phyloP scores from a whole-genome alignment of 2,329 filamentous ascomycete species.

The Colletotrichum melonis region DNA sequence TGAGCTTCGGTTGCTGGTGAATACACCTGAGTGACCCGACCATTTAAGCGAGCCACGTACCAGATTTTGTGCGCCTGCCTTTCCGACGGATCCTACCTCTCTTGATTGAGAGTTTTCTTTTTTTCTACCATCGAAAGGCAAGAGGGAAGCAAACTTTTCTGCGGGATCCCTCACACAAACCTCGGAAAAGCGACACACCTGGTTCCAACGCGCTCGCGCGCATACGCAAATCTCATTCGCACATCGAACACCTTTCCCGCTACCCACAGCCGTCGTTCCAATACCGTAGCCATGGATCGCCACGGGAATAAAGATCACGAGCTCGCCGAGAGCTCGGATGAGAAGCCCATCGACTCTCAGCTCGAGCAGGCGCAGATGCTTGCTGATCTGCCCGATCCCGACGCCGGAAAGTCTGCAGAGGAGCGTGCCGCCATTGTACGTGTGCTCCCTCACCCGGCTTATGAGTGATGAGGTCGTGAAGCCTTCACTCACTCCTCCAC shows the following conservation, averaged over 20 bases:
- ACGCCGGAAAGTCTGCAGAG: conserved; percentile 72
- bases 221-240: neutral
- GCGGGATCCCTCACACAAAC: neutral
- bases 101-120: neutral
- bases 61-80: neutral
- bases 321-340: conserved; percentile 29
- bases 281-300: conserved; percentile 26
- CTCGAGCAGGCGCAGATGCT: conserved; percentile 43
- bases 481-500: neutral
- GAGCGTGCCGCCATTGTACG: conserved; percentile 72
- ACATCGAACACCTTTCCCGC: neutral
- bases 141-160: neutral
- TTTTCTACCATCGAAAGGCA: neutral
- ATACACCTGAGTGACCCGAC: neutral
- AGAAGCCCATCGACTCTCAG: conserved; percentile 33
- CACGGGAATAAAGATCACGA: conserved; percentile 32
- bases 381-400: conserved; percentile 53
- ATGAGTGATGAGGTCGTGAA: neutral
- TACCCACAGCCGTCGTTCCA: neutral
- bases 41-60: neutral
- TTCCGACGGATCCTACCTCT: neutral
- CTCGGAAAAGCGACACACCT: neutral
- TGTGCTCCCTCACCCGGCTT: conserved; percentile 15
- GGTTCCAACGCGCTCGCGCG: neutral
- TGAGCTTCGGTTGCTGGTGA: neutral